These are phyloP conservation scores for Aquilaria sinensis DNA, from an alignment of 345 rosid species.

Conservation along the genomic window DNA sequence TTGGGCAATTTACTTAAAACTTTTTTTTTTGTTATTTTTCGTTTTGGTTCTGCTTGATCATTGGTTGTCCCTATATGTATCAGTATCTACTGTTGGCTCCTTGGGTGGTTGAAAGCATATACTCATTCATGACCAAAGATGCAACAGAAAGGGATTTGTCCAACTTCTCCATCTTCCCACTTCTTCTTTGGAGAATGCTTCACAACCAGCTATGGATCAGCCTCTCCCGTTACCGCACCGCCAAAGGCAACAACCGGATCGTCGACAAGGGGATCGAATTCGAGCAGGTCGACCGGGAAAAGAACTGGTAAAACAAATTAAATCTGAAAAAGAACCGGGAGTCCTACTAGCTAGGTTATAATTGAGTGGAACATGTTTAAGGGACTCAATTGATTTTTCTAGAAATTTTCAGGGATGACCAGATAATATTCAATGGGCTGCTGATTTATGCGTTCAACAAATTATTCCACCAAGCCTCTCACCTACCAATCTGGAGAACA, in stretches of 20 bases:
- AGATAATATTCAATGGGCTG: slow-evolving; percentile 51
- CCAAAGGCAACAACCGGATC: slow-evolving; percentile 50
- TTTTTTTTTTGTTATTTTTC: too few species aligned
- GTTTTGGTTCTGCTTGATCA: too few species aligned
- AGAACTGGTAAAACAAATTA: slow-evolving; percentile 31
- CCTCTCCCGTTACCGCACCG: slow-evolving; percentile 52
- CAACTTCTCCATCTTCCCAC: slow-evolving; percentile 28
- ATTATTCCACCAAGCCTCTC: slow-evolving; percentile 19
- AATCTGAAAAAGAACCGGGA: too few species aligned
- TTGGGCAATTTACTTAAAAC: too few species aligned
- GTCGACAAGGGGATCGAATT: slow-evolving; percentile 67
- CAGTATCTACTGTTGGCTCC: slow-evolving; percentile 53
- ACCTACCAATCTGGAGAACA: slow-evolving; percentile 53
- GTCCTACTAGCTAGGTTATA: too few species aligned
- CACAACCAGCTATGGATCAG: slow-evolving; percentile 72
- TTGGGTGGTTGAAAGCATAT: slow-evolving; percentile 22
- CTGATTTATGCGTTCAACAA: slow-evolving; percentile 25
- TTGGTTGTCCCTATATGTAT: too few species aligned
- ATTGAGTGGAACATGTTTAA: too few species aligned
- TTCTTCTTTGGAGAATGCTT: slow-evolving; percentile 45
- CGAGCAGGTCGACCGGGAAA: slow-evolving; percentile 73
- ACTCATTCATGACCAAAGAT: slow-evolving; percentile 21
- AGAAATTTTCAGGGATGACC: slow-evolving; percentile 56
- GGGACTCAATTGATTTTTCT: background rate
- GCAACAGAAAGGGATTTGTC: slow-evolving; percentile 33